Evolutionary conservation across 148 eudicot genomes (phyloP), one percentile per base, ranked within the genome.

Genomic region (Cornus controversa): DNA sequence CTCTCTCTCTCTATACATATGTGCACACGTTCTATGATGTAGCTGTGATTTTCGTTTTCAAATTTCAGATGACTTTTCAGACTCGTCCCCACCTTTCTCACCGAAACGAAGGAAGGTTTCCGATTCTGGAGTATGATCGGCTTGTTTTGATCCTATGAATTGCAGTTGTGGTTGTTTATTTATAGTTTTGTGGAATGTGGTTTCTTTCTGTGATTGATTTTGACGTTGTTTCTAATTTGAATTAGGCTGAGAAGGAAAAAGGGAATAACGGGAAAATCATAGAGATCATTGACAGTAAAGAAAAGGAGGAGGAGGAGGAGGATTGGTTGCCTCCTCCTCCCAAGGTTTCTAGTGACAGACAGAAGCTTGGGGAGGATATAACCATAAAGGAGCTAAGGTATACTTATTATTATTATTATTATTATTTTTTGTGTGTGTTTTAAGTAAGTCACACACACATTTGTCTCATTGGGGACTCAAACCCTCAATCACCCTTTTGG

Each of bases 261-360:
- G 64, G 24, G 24, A 64, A 31, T 36, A 76, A 80, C 34, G 76
- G 10, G 63, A 74, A 79, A n/a, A 84, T 72, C 31, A 66, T 78
- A 57, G 37, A 81, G 18, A 67, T 87, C 70, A 64, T 85, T 78
- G 89, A 85, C 74, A 76, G 87, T 36, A 94, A 88, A 10, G 88
- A 84, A 31, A 67, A 69, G 13, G 75, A 63, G 24, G 87, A 87
- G 28, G 91, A 90, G 0, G 92, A 88, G 24, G 92, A 90, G 73
- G 94, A 91, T 80, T 89, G 91, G 94, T 74, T 91, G 73, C 87
- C 82, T 16, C 92, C 98, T 62, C 89, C 97, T 29, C 96, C 96
- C 6, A 86, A 87, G 80, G 74, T 83, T 72, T 67, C 75, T 1
- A 81, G 47, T 29, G 74, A 76, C 72, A 15, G 60, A 18, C 25